Evolutionary conservation across 768 basidiomycete genomes (phyloP).

Genomic region (Termitomyces titanicus): DNA sequence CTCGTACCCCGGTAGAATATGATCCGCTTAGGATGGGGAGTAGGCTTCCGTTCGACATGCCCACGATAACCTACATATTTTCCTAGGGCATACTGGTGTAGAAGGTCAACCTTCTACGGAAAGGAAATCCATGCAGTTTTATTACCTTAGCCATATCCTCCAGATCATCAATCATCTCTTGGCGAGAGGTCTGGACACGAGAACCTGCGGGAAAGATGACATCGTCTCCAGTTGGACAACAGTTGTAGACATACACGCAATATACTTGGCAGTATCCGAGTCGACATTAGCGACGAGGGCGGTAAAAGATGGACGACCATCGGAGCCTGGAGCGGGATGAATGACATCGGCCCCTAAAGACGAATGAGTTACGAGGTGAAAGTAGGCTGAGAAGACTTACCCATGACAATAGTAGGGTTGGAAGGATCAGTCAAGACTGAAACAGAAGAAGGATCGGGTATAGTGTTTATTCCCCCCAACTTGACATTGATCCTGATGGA

Average conservation of each 20-base stretch:
- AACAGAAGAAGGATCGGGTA: conserved; percentile 69
- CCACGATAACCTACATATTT: conserved; percentile 60
- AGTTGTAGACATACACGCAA: conserved; percentile 28
- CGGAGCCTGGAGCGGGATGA: conserved; percentile 76
- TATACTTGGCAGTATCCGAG: conserved; percentile 70
- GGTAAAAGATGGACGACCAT: conserved; percentile 79
- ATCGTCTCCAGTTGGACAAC: not conserved
- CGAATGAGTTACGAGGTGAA: not conserved
- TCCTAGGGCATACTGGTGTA: conserved; percentile 43
- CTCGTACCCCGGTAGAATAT: conserved; percentile 69
- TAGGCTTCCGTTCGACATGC: conserved; percentile 45
- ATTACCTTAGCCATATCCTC: conserved; percentile 60
- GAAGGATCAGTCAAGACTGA: conserved; percentile 62
- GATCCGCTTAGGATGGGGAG: conserved; percentile 57
- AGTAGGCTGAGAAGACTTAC: conserved; percentile 27
- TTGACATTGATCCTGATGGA: conserved; percentile 72
- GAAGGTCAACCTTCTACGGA: not conserved
- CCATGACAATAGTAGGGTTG: conserved; percentile 79
- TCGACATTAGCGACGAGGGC: conserved; percentile 81
- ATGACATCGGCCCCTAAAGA: conserved; percentile 73
- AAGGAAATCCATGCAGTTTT: conserved; percentile 4
- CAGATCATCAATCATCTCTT: conserved; percentile 76
- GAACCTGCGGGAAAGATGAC: conserved; percentile 36
- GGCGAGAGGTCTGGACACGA: conserved; percentile 62
- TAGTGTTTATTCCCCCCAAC: conserved; percentile 76